Percentiles rank a stretch among this genome's conserved stretches.
Conservation (phyloP, 2,329 filamentous ascomycete species). For the Cyphellophora europaea region DNA sequence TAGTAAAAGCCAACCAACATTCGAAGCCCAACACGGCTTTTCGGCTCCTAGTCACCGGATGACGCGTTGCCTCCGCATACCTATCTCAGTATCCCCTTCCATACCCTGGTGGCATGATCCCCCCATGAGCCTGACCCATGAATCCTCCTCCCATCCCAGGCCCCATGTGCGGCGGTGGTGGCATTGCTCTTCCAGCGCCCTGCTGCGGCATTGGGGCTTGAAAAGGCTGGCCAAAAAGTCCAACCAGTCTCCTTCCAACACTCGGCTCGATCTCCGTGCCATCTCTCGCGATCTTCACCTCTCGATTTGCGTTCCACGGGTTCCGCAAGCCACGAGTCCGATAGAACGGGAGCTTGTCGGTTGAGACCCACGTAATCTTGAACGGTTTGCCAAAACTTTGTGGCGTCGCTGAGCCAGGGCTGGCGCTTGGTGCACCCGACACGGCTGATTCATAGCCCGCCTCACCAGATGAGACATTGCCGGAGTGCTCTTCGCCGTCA, state of each 20-base stretch:
- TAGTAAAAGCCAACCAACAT: too few relatives aligned
- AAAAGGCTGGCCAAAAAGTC: conserved; percentile 50
- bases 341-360: conserved; percentile 75
- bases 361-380: conserved; percentile 82
- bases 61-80: too few relatives aligned
- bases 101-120: too few relatives aligned
- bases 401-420: conserved; percentile 6
- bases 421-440: conserved; percentile 1
- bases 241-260: conserved; percentile 66
- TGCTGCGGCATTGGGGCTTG: conserved; percentile 5
- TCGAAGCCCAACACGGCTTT: too few relatives aligned
- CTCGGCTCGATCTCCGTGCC: conserved; percentile 85
- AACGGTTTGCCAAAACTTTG: conserved; percentile 88
- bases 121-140: too few relatives aligned
- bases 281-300: conserved; percentile 92
- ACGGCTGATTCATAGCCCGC: conserved; percentile 11
- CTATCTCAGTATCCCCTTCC: too few relatives aligned
- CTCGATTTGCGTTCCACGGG: conserved; percentile 88
- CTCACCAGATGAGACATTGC: conserved; percentile 8
- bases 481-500: conserved; percentile 8
- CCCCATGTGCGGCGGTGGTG: too few relatives aligned
- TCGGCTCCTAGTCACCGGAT: too few relatives aligned
- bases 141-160: too few relatives aligned
- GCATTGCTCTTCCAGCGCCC: too few relatives aligned
- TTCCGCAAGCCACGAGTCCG: conserved; percentile 79